Evolutionary conservation across 2,329 filamentous ascomycete species (phyloP).

Genomic region (Colletotrichum lupini): DNA sequence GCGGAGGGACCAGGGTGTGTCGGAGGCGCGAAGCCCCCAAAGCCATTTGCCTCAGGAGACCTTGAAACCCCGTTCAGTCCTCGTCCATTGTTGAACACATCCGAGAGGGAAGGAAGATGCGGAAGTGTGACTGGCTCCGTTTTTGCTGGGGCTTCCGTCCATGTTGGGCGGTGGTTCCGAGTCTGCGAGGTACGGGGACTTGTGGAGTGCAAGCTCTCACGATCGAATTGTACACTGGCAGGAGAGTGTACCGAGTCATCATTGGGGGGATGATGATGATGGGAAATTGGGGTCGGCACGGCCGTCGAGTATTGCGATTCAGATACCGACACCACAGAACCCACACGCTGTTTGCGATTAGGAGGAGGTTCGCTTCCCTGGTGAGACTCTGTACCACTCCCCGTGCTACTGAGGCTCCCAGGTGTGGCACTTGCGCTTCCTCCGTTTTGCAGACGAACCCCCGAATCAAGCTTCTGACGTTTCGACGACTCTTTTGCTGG

Average conservation of each 20-base stretch:
- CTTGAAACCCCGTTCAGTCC: constrained; percentile 36
- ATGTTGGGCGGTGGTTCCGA: constrained; percentile 31
- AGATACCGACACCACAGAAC: constrained; percentile 58
- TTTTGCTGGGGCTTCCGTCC: constrained; percentile 17
- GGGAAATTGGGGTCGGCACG: constrained; percentile 45
- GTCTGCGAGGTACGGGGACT: constrained; percentile 24
- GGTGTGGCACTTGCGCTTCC: constrained; percentile 55
- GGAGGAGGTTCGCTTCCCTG: constrained; percentile 61
- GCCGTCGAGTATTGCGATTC: constrained; percentile 58
- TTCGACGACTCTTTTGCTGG: constrained; percentile 62
- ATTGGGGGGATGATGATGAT: constrained; percentile 49
- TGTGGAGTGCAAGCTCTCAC: constrained; percentile 31
- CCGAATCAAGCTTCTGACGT: constrained; percentile 57
- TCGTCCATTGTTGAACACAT: constrained; percentile 55
- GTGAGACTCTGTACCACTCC: constrained; percentile 59
- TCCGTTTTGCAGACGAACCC: constrained; percentile 47
- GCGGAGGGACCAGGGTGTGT: constrained; percentile 17
- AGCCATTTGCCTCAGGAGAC: constrained; percentile 26
- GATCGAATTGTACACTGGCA: constrained; percentile 49
- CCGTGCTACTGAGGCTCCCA: constrained; percentile 51
- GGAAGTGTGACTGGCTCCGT: constrained; percentile 41
- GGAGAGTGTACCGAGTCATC: constrained; percentile 60
- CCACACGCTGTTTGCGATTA: constrained; percentile 57
- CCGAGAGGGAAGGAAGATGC: constrained; percentile 58
- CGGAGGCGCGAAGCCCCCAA: constrained; percentile 9